phyloP scores from a whole-genome alignment of 371 early-diverging fungal species.

The Mucor velutinosus region DNA sequence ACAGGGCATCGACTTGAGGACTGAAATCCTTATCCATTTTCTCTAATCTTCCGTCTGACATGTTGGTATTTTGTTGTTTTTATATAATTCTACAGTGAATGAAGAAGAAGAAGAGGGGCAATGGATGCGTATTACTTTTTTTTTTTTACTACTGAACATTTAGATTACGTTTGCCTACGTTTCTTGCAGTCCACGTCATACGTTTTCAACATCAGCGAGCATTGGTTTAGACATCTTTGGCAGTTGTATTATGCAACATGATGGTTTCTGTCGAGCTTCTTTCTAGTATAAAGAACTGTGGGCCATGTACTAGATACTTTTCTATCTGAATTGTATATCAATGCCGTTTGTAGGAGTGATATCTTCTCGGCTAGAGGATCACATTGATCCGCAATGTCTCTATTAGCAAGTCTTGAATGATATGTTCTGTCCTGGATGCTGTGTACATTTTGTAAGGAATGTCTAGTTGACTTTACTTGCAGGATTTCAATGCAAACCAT shows the following conservation, averaged over 20 bases:
- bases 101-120: not conserved
- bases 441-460: too few relatives aligned
- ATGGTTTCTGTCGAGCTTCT: too few relatives aligned
- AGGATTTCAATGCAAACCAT: too few relatives aligned
- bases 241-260: not conserved
- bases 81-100: not conserved
- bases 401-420: too few relatives aligned
- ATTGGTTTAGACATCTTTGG: not conserved
- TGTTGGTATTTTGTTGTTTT: constrained; percentile 8
- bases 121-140: not conserved
- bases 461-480: too few relatives aligned
- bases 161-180: constrained; percentile 8
- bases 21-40: constrained; percentile 95
- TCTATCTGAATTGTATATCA: too few relatives aligned
- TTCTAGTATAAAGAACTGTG: too few relatives aligned
- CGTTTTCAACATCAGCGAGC: not conserved
- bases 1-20: constrained; percentile 73
- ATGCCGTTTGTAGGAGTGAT: too few relatives aligned
- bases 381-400: too few relatives aligned
- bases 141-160: not conserved
- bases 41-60: constrained; percentile 66
- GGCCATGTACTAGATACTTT: too few relatives aligned
- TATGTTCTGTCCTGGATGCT: too few relatives aligned
- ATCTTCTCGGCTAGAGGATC: too few relatives aligned
- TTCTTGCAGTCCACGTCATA: constrained; percentile 4